A percentile compares a stretch with the other conserved stretches of the same genome.
These are phyloP conservation scores for Aspergillus nanangensis DNA, from an alignment of 495 filamentous ascomycete genomes.

Conservation along the genomic window DNA sequence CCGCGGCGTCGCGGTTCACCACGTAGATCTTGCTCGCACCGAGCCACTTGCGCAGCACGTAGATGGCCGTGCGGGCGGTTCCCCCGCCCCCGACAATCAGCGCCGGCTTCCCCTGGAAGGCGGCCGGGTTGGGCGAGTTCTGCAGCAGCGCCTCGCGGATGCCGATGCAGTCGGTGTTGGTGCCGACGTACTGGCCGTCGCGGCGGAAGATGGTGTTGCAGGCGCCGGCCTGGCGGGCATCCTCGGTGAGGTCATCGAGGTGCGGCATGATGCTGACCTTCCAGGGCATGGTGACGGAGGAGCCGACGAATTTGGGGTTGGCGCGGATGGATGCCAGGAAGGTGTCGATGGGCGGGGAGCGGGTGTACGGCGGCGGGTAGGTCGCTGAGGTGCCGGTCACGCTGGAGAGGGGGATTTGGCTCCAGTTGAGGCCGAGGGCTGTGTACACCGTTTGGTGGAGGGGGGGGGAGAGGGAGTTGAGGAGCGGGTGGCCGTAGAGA, in stretches of 20 bases:
- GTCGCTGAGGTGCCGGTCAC: constrained; percentile 29
- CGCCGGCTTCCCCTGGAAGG: constrained; percentile 52
- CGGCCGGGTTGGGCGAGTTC: constrained; percentile 39
- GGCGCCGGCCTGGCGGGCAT: constrained; percentile 63
- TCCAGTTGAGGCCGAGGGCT: constrained; percentile 54
- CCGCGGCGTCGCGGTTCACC: constrained; percentile 59
- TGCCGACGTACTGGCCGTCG: constrained; percentile 51
- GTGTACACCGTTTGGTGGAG: constrained; percentile 64
- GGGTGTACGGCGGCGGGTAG: constrained; percentile 35
- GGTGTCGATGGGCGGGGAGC: constrained; percentile 38
- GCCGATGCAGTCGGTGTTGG: constrained; percentile 74
- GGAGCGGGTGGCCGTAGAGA: constrained; percentile 50
- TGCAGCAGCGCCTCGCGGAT: constrained; percentile 64
- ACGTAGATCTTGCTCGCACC: constrained; percentile 63
- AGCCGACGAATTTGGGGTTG: constrained; percentile 54
- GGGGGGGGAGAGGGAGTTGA: constrained; percentile 67
- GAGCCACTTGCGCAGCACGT: constrained; percentile 62
- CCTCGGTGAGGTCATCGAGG: constrained; percentile 63
- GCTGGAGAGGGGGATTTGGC: constrained; percentile 48
- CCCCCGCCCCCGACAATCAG: constrained; percentile 65
- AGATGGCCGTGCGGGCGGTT: constrained; percentile 65
- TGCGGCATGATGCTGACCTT: constrained; percentile 66
- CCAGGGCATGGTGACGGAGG: constrained; percentile 71
- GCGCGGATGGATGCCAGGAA: constrained; percentile 45
- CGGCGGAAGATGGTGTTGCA: constrained; percentile 70